phyloP scores from a whole-genome alignment of 2,329 filamentous ascomycete genomes.

The Aspergillus sp. region DNA sequence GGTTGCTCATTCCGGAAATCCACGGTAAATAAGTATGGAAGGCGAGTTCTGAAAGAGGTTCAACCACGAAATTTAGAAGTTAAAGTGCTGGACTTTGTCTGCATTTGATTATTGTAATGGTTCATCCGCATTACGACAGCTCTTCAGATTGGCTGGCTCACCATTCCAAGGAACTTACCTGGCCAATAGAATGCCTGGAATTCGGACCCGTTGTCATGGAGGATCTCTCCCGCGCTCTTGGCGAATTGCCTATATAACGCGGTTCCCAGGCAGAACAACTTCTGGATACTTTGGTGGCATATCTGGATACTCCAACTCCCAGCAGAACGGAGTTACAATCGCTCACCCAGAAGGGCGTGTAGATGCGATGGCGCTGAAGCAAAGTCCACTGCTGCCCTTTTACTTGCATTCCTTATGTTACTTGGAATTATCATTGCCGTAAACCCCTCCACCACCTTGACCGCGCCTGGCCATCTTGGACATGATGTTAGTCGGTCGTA shows the following conservation, averaged over 20 bases:
- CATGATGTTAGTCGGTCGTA: constrained; percentile 23
- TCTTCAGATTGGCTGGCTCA: not conserved
- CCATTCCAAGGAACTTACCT: not conserved
- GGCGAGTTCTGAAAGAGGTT: not conserved
- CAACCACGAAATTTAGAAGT: not conserved
- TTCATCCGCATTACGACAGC: not conserved
- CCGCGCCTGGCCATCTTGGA: not conserved
- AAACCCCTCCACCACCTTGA: not conserved
- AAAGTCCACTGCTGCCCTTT: too few species aligned
- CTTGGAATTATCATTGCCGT: not conserved
- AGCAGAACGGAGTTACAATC: not conserved
- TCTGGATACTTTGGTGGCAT: not conserved
- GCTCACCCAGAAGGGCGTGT: not conserved
- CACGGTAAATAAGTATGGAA: not conserved
- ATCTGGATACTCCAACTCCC: not conserved
- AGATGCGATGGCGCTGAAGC: too few species aligned
- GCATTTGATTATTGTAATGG: not conserved
- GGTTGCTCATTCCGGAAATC: too few species aligned
- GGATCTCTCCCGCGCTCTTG: not conserved
- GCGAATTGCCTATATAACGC: not conserved
- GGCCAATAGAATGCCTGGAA: not conserved
- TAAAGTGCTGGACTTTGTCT: not conserved
- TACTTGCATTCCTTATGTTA: too few species aligned
- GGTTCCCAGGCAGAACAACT: not conserved
- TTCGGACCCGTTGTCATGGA: not conserved